phyloP scores from a whole-genome alignment of 441 rosid species.

The Dalechampia spathulata region DNA sequence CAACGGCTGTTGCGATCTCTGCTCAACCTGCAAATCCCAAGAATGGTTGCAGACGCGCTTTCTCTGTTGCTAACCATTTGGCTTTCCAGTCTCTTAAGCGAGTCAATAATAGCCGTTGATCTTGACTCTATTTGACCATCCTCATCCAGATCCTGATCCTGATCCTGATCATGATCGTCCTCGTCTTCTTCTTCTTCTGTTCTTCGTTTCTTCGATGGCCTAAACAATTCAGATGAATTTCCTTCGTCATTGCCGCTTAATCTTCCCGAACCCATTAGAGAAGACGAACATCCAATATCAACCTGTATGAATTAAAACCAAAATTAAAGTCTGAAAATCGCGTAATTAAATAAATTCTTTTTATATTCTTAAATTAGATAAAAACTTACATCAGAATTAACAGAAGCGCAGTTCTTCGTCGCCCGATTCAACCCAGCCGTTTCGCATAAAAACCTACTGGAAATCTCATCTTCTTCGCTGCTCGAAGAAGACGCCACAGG shows the following conservation, averaged over 20 bases:
- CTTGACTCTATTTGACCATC: conserved; percentile 18
- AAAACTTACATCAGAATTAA: conserved; percentile 40
- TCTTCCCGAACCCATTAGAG: conserved; percentile 10
- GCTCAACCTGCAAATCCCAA: conserved; percentile 34
- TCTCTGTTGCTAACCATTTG: conserved; percentile 18
- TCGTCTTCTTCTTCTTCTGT: conserved; percentile 10
- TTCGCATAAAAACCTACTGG: conserved; percentile 6
- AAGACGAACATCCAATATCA: conserved; percentile 21
- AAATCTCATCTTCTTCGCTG: conserved; percentile 33
- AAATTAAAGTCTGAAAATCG: neutral
- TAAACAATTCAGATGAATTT: conserved; percentile 6
- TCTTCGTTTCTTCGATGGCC: conserved; percentile 35
- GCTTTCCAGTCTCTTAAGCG: conserved; percentile 30
- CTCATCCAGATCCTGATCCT: neutral
- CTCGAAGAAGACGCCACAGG: conserved; percentile 40
- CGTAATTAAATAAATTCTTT: no score
- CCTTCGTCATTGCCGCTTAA: conserved; percentile 17
- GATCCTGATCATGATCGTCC: conserved; percentile 1
- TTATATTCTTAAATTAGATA: neutral
- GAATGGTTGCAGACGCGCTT: conserved; percentile 29
- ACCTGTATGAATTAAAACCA: conserved; percentile 1
- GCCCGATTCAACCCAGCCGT: conserved; percentile 31
- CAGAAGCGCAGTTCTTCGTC: conserved; percentile 19
- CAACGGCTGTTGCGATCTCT: conserved; percentile 34
- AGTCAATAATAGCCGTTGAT: conserved; percentile 29